Conservation (phyloP, 768 basidiomycete genomes). For the Mycena venus region DNA sequence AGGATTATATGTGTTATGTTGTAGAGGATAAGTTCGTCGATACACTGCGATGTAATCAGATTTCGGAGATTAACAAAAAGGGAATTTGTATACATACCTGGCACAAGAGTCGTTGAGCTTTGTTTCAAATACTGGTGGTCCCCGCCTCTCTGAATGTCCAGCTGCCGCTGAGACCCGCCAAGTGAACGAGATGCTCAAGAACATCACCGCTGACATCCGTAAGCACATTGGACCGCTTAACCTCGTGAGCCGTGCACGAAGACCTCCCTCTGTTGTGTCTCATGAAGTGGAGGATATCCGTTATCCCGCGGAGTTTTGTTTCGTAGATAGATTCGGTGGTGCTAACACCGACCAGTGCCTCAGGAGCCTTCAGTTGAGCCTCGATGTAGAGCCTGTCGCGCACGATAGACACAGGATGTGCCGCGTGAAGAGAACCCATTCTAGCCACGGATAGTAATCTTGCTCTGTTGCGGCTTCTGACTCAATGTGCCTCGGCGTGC, state of each 20-base stretch:
- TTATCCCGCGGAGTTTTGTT: not conserved
- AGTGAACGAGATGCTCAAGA: not conserved
- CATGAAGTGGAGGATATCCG: not conserved
- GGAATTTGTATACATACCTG: conserved; percentile 1
- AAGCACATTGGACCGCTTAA: conserved; percentile 6
- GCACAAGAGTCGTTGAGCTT: not conserved
- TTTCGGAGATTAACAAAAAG: not conserved
- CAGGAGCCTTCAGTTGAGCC: not conserved
- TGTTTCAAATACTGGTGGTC: not conserved
- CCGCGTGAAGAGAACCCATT: conserved; percentile 2
- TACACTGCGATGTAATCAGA: conserved; percentile 6
- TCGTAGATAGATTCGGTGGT: not conserved
- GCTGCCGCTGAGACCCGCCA: not conserved
- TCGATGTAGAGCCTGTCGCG: not conserved
- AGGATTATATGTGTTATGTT: conserved; percentile 7
- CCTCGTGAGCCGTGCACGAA: conserved; percentile 1
- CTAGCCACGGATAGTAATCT: conserved; percentile 2
- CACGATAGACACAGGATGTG: not conserved
- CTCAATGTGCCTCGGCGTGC: not conserved
- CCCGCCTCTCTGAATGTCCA: not conserved
- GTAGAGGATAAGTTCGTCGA: conserved; percentile 6
- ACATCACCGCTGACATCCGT: not conserved
- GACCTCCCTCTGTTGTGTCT: not conserved
- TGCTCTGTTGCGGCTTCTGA: not conserved
- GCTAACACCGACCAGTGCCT: not conserved